phyloP scores from a whole-genome alignment of 352 stramenopile species.

The Phytophthora palmivora region DNA sequence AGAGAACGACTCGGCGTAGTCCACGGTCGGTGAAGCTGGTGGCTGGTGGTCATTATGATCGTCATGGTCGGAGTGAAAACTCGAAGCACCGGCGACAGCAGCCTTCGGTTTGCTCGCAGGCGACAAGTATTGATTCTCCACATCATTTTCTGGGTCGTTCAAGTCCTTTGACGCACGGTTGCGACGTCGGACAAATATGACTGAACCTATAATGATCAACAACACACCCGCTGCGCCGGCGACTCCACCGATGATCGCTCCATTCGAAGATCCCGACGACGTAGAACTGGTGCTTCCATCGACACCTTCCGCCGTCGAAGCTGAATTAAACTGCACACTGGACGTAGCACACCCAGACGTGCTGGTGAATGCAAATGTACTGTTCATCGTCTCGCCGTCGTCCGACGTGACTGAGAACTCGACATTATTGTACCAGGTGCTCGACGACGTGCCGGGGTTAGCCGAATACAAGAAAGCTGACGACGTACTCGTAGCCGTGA shows the following conservation, averaged over 20 bases:
- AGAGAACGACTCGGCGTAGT: slow-evolving; percentile 61
- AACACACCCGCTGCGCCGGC: slow-evolving; percentile 51
- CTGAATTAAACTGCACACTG: slow-evolving; percentile 68
- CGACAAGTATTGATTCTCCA: slow-evolving; percentile 69
- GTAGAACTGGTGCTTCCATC: slow-evolving; percentile 32
- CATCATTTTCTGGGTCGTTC: slow-evolving; percentile 48
- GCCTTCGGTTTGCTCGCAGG: slow-evolving; percentile 61
- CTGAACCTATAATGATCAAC: slow-evolving; percentile 69
- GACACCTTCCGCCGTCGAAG: slow-evolving; percentile 55
- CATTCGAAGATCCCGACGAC: slow-evolving; percentile 27
- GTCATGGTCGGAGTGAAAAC: slow-evolving; percentile 46
- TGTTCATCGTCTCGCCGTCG: slow-evolving; percentile 60
- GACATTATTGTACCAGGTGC: slow-evolving; percentile 69
- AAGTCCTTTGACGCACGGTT: slow-evolving; percentile 44
- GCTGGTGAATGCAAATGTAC: slow-evolving; percentile 66
- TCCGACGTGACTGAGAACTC: slow-evolving; percentile 63
- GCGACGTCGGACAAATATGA: slow-evolving; percentile 74
- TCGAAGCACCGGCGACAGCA: slow-evolving; percentile 8
- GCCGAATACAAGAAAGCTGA: slow-evolving; percentile 70
- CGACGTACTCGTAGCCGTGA: slow-evolving; percentile 53
- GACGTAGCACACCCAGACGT: slow-evolving; percentile 66
- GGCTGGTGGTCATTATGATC: slow-evolving; percentile 31
- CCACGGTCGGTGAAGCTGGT: slow-evolving; percentile 54
- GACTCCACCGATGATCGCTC: slow-evolving; percentile 47
- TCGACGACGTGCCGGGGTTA: slow-evolving; percentile 53